These are phyloP conservation scores for Hypomyces perniciosus DNA, from an alignment of 2,329 filamentous ascomycete genomes.

Conservation along the genomic window DNA sequence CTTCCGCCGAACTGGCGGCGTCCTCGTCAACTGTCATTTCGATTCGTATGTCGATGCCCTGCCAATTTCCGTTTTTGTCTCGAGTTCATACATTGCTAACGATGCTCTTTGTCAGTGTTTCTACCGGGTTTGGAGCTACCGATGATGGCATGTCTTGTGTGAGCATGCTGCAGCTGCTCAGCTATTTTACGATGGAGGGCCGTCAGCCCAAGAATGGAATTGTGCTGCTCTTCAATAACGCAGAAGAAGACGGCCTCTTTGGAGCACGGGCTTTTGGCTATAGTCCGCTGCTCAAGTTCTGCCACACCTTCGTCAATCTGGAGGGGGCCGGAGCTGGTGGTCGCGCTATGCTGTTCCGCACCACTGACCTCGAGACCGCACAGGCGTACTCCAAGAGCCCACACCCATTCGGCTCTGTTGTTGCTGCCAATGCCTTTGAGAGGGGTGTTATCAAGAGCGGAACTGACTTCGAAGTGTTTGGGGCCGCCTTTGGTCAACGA, in stretches of 20 bases:
- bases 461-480: slow-evolving; percentile 85
- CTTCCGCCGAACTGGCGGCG: slow-evolving; percentile 61
- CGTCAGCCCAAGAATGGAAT: slow-evolving; percentile 74
- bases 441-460: slow-evolving; percentile 72
- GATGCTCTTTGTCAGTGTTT: slow-evolving; percentile 53
- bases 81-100: not conserved
- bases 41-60: slow-evolving; percentile 50
- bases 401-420: slow-evolving; percentile 77
- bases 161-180: slow-evolving; percentile 77
- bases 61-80: too few relatives aligned
- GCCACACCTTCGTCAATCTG: slow-evolving; percentile 87
- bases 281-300: slow-evolving; percentile 72
- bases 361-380: slow-evolving; percentile 81
- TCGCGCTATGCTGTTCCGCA: slow-evolving; percentile 78
- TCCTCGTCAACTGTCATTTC: slow-evolving; percentile 91
- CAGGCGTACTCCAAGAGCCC: slow-evolving; percentile 64
- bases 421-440: slow-evolving; percentile 80
- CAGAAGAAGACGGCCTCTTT: slow-evolving; percentile 87
- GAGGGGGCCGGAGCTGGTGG: slow-evolving; percentile 93
- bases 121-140: slow-evolving; percentile 86
- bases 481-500: slow-evolving; percentile 69
- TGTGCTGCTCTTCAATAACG: slow-evolving; percentile 86
- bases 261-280: slow-evolving; percentile 80
- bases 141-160: slow-evolving; percentile 90
- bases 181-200: slow-evolving; percentile 69